phyloP scores from a whole-genome alignment of 805 yeast species.

The Suhomyces canberraensis region DNA sequence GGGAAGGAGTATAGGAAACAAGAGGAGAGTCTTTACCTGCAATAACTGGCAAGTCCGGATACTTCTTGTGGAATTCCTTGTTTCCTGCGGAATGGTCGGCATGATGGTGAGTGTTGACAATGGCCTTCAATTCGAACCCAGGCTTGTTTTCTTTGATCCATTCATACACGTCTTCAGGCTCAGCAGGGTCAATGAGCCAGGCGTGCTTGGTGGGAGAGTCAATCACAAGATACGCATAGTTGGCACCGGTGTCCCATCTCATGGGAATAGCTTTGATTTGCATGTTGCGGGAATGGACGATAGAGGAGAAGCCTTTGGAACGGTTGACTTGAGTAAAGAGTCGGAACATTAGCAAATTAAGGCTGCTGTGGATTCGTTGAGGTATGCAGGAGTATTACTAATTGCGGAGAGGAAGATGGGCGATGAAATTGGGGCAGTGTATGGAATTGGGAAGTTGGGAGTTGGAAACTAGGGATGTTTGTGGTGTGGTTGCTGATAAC shows the following conservation, averaged over 20 bases:
- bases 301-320: not conserved
- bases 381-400: too few relatives aligned
- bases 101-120: constrained; percentile 96
- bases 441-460: too few relatives aligned
- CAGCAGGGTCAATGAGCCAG: constrained; percentile 92
- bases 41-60: constrained; percentile 58
- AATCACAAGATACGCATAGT: constrained; percentile 76
- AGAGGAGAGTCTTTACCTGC: constrained; percentile 82
- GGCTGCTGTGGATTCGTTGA: too few relatives aligned
- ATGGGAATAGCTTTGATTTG: constrained; percentile 78
- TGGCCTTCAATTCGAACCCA: constrained; percentile 57
- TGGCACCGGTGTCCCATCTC: constrained; percentile 95
- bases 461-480: too few relatives aligned
- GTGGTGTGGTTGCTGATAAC: too few relatives aligned
- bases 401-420: too few relatives aligned
- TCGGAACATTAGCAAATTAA: not conserved
- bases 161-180: constrained; percentile 58
- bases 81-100: constrained; percentile 94
- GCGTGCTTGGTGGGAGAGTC: constrained; percentile 66
- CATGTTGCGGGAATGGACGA: constrained; percentile 46
- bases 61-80: constrained; percentile 36
- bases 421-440: too few relatives aligned
- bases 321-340: not conserved
- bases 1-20: constrained; percentile 68
- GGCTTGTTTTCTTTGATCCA: constrained; percentile 42